Percentiles rank a stretch among this genome's conserved stretches.
Evolutionary conservation across 306 rosid genomes (phyloP).

Genomic region (Hippophae tibetana): DNA sequence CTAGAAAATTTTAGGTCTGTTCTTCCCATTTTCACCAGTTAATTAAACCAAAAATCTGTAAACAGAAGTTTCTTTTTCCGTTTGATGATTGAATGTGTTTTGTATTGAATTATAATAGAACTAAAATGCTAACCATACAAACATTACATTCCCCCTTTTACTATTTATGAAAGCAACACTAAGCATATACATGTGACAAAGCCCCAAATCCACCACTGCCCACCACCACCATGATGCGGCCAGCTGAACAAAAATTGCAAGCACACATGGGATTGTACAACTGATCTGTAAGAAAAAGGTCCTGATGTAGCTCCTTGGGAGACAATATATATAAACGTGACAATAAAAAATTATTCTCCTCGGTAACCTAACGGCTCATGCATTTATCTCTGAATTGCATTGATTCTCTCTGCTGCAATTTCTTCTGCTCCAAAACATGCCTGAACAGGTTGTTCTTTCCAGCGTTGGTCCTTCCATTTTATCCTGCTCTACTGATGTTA

Average conservation of each 20-base stretch:
- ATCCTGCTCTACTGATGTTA: constrained; percentile 36
- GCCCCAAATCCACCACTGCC: constrained; percentile 23
- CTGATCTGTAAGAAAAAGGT: constrained; percentile 11
- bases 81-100: too few species aligned
- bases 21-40: too few species aligned
- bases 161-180: constrained; percentile 15
- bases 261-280: constrained; percentile 20
- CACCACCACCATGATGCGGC: constrained; percentile 11
- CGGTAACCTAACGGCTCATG: constrained; percentile 24
- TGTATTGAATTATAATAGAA: constrained; percentile 25
- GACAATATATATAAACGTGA: neutral
- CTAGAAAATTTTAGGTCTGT: too few species aligned
- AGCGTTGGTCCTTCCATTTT: constrained; percentile 68
- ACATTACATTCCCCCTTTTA: neutral
- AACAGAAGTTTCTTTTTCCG: too few species aligned
- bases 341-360: constrained; percentile 7
- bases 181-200: constrained; percentile 11
- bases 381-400: constrained; percentile 91
- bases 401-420: constrained; percentile 96
- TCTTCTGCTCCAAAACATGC: constrained; percentile 92
- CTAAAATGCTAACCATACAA: constrained; percentile 19
- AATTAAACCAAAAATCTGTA: too few species aligned
- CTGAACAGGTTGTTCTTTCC: constrained; percentile 70
- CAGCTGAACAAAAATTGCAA: constrained; percentile 33
- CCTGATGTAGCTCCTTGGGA: constrained; percentile 7